Conservation (phyloP, 345 rosid species). For the Euphorbia tirucalli region DNA sequence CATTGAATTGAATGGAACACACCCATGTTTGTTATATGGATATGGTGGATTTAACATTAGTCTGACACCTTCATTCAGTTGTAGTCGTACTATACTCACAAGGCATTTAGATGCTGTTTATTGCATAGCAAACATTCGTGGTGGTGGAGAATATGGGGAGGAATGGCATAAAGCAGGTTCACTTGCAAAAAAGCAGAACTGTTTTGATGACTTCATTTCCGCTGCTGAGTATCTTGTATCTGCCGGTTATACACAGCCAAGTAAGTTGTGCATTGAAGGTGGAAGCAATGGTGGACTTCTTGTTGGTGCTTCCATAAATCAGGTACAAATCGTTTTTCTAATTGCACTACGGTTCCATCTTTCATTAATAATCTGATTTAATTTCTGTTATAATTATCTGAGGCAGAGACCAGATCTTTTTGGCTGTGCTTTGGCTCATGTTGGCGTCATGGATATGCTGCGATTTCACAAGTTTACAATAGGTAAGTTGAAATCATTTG, state of each 20-base stretch:
- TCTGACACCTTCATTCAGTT: conserved; percentile 70
- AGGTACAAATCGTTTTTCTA: conserved; percentile 44
- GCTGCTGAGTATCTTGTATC: conserved; percentile 73
- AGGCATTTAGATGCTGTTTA: conserved; percentile 74
- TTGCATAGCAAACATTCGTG: conserved; percentile 87
- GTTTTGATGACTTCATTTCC: conserved; percentile 87
- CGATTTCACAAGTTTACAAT: conserved; percentile 92
- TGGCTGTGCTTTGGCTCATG: conserved; percentile 97
- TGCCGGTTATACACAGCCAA: conserved; percentile 67
- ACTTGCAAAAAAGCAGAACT: conserved; percentile 73
- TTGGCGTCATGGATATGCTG: conserved; percentile 99
- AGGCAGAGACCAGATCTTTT: conserved; percentile 94
- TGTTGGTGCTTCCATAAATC: conserved; percentile 91
- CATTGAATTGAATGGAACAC: conserved; percentile 68
- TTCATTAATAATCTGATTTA: conserved; percentile 8
- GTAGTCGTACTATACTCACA: conserved; percentile 60
- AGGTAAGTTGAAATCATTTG: conserved; percentile 43
- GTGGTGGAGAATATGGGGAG: conserved; percentile 98
- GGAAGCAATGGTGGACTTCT: conserved; percentile 96
- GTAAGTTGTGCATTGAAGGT: conserved; percentile 88
- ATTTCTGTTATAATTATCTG: not conserved
- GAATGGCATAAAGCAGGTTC: conserved; percentile 95
- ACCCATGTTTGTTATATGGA: conserved; percentile 84
- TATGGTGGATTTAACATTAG: conserved; percentile 87
- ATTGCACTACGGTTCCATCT: conserved; percentile 1